A percentile compares a stretch with the other conserved stretches of the same genome.
phyloP scores from a whole-genome alignment of 1,284 basidiomycete genomes.

The Melampsora larici-populina region DNA sequence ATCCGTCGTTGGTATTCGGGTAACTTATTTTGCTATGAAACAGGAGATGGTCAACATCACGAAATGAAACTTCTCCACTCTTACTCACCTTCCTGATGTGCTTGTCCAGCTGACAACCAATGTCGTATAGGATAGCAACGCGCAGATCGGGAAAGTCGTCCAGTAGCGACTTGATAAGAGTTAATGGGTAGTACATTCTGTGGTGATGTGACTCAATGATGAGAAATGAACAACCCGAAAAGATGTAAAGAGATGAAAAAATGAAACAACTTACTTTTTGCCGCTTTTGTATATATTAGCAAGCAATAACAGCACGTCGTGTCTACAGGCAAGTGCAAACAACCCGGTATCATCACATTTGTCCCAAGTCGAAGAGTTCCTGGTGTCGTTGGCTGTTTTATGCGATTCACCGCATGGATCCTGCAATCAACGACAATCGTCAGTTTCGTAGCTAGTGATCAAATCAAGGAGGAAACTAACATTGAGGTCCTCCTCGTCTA shows the following conservation, averaged over 20 bases:
- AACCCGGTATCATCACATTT: too few relatives aligned
- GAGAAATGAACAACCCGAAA: too few relatives aligned
- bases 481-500: neutral
- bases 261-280: slow-evolving; percentile 6
- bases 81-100: slow-evolving; percentile 20
- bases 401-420: slow-evolving; percentile 9
- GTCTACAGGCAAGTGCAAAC: slow-evolving; percentile 12
- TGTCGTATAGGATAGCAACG: slow-evolving; percentile 6
- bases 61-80: neutral
- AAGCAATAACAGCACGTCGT: slow-evolving; percentile 1
- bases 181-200: slow-evolving; percentile 16
- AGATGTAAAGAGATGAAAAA: too few relatives aligned
- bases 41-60: neutral
- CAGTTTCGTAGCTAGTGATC: neutral
- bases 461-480: neutral
- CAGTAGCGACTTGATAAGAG: neutral
- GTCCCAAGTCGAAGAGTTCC: neutral
- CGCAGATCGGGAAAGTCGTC: neutral
- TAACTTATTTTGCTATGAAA: neutral
- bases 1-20: neutral
- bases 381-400: neutral
- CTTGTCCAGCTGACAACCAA: slow-evolving; percentile 15
- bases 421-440: neutral
- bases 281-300: slow-evolving; percentile 1
- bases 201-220: neutral